Conservation (phyloP, 495 filamentous ascomycete genomes). For the Podospora pseudocomata region DNA sequence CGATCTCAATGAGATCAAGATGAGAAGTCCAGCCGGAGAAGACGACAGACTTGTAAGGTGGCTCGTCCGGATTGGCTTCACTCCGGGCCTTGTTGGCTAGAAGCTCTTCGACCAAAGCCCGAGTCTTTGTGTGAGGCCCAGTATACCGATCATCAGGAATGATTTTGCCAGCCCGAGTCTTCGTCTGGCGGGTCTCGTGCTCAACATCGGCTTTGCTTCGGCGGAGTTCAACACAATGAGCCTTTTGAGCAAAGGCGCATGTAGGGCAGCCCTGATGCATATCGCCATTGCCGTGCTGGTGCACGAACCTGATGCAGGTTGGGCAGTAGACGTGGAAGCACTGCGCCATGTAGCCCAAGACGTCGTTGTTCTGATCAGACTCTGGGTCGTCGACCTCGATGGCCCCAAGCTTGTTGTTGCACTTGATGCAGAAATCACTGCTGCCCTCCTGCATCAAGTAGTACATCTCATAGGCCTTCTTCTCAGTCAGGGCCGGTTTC, state of each 20-base stretch:
- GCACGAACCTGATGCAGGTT: constrained; percentile 59
- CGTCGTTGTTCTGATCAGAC: constrained; percentile 55
- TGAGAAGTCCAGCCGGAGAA: constrained; percentile 94
- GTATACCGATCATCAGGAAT: constrained; percentile 67
- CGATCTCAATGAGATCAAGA: constrained; percentile 87
- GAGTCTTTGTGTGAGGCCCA: constrained; percentile 88
- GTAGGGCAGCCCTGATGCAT: constrained; percentile 22
- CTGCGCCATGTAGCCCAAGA: constrained; percentile 72
- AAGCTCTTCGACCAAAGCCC: constrained; percentile 67
- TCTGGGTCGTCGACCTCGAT: constrained; percentile 50
- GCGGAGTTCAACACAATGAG: constrained; percentile 61
- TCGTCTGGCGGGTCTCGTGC: constrained; percentile 47
- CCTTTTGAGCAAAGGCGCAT: constrained; percentile 35
- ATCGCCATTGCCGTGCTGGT: constrained; percentile 30
- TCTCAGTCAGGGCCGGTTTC: constrained; percentile 50
- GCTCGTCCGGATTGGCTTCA: constrained; percentile 51
- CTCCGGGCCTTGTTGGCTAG: constrained; percentile 57
- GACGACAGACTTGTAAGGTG: constrained; percentile 81
- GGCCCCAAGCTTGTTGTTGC: constrained; percentile 57
- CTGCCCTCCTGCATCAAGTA: constrained; percentile 75
- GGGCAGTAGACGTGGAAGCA: constrained; percentile 83
- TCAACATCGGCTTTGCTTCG: constrained; percentile 58
- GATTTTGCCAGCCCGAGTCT: constrained; percentile 47
- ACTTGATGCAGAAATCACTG: constrained; percentile 64
- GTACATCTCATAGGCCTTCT: constrained; percentile 77